Evolutionary conservation across 495 filamentous ascomycete genomes (phyloP), one percentile per base, ranked within the genome.

Genomic region (Podospora didyma): DNA sequence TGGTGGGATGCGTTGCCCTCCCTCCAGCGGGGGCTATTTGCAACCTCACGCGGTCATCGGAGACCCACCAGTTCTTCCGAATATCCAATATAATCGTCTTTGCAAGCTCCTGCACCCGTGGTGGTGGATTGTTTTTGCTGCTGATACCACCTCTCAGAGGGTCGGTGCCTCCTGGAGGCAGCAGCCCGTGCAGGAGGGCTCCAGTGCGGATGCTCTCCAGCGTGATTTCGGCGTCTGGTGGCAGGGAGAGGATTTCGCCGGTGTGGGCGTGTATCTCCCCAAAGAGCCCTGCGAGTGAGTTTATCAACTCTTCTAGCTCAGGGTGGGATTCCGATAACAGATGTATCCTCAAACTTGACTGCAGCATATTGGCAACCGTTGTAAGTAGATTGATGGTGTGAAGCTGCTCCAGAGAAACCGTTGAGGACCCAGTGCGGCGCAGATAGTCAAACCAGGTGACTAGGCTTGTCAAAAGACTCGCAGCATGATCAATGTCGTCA

Each of bases 41-140:
- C 42, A 75, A 56, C 60, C 42, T 72, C 4, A 75, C 71, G 12
- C 41, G 47, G 4, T 58, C 62, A 4, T 58, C 62, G 2, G 65
- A 56, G 14, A 68, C 62, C 1, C 67, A 51, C 75, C 75, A 78
- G 46, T 67, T 73, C 41, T 65, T 65, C 6, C 58, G 44, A n/a
- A 75, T 73, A 51, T 76, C 74, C 44, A 56, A 54, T 21, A 62
- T 28, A 37, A 78, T 70, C 26, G 65, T 62, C 22, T 61, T 72
- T 0, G 64, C 65, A 54, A 75, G 74, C 7, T 61, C 62, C 17
- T 64, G 58, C 16, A 72, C 54, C 16, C 66, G 59, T 2, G 61
- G 14, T n/a, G n/a, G n/a, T n/a, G n/a, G n/a, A n/a, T n/a, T n/a
- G 26, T 62, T 23, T 19, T 35, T 10, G 21, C 31, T 20, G 5